Percentiles rank a stretch among this genome's conserved stretches.
Conservation (phyloP, 2,329 filamentous ascomycete species). For the Rhynchosporium secalis region DNA sequence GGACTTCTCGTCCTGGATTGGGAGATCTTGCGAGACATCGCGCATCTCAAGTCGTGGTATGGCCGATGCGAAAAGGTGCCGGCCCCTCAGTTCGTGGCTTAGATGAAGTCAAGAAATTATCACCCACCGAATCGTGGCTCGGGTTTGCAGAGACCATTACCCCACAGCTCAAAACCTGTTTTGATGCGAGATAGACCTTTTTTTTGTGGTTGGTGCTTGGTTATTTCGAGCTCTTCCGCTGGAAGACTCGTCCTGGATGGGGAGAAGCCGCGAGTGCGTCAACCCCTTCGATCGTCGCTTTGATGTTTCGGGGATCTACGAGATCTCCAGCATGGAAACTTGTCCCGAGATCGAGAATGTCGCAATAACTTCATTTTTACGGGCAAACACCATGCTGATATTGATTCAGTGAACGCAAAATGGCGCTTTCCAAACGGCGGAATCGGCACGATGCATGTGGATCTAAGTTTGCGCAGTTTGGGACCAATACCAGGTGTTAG, state of each 20-base stretch:
- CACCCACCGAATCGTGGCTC: too few species aligned
- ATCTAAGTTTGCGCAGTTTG: conserved; percentile 31
- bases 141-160: too few species aligned
- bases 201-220: too few species aligned
- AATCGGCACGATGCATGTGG: conserved; percentile 39
- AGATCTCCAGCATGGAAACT: not conserved
- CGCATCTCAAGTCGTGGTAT: too few species aligned
- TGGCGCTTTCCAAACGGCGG: conserved; percentile 46
- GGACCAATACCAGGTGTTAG: conserved; percentile 34
- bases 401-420: conserved; percentile 34
- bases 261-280: not conserved
- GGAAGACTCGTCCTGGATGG: not conserved
- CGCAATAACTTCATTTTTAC: not conserved
- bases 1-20: not conserved
- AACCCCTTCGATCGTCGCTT: not conserved
- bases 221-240: not conserved
- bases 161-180: too few species aligned
- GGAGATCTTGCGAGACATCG: not conserved
- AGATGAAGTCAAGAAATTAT: too few species aligned
- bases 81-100: too few species aligned
- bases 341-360: not conserved
- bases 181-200: too few species aligned
- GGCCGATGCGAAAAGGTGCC: too few species aligned
- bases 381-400: not conserved
- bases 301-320: conserved; percentile 1